Evolutionary conservation across 352 stramenopile species (phyloP).

Genomic region (Pythium apleroticum): DNA sequence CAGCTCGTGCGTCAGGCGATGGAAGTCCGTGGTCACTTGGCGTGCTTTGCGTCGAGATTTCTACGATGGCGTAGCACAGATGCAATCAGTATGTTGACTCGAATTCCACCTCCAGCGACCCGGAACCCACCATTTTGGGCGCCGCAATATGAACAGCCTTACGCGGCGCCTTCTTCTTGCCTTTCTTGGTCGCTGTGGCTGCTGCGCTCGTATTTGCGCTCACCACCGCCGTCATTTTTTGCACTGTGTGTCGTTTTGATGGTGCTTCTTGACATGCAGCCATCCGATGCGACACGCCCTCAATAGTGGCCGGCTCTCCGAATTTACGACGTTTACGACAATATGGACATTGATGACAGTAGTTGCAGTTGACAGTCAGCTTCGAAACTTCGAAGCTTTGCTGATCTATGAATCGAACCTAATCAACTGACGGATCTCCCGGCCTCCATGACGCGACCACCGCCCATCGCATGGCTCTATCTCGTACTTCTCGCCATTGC

Average conservation of each 20-base stretch:
- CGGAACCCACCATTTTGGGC: conserved; percentile 34
- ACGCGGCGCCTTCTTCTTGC: conserved; percentile 54
- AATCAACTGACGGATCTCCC: too few species aligned
- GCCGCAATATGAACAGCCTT: conserved; percentile 61
- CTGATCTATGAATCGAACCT: background rate
- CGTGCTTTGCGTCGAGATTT: conserved; percentile 74
- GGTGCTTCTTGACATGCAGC: conserved; percentile 2
- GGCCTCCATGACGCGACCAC: too few species aligned
- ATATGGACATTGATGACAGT: too few species aligned
- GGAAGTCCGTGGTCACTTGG: conserved; percentile 76
- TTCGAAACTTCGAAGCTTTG: conserved; percentile 4
- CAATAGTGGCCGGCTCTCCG: conserved; percentile 6
- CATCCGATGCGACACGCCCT: conserved; percentile 4
- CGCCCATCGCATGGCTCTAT: too few species aligned
- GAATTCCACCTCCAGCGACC: background rate
- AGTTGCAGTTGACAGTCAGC: conserved; percentile 4
- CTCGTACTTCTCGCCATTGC: background rate
- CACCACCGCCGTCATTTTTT: conserved; percentile 4
- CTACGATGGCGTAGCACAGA: conserved; percentile 2
- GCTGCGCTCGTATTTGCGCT: background rate
- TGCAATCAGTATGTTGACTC: background rate
- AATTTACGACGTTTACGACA: conserved; percentile 14
- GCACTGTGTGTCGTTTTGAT: background rate
- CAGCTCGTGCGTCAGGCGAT: conserved; percentile 72
- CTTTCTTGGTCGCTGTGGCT: conserved; percentile 21